Conservation (phyloP, 2,329 filamentous ascomycete species). For the Fusarium compactum region DNA sequence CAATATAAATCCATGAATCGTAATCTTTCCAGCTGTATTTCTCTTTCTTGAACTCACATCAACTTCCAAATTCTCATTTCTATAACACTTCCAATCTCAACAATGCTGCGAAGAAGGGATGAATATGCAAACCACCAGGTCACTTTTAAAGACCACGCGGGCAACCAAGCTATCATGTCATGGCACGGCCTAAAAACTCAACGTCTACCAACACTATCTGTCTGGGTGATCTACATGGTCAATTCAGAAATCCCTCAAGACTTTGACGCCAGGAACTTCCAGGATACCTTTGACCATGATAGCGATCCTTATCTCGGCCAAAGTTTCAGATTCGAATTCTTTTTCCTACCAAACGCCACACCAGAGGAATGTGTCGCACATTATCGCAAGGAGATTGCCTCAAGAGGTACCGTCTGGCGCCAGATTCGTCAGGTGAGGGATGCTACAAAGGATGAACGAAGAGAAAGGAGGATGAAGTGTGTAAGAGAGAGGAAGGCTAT, state of each 20-base stretch:
- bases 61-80: not conserved
- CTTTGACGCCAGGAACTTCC: not conserved
- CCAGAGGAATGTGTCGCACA: not conserved
- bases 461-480: not conserved
- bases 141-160: not conserved
- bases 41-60: not conserved
- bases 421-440: not conserved
- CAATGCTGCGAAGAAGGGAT: not conserved
- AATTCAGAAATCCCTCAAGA: not conserved
- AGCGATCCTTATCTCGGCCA: not conserved
- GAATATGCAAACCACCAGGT: not conserved
- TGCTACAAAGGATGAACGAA: not conserved
- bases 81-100: not conserved
- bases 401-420: not conserved
- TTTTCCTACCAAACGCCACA: not conserved
- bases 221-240: not conserved
- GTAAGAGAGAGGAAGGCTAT: not conserved
- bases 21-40: no score
- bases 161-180: not conserved
- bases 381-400: not conserved
- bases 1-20: not conserved
- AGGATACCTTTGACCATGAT: not conserved
- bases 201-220: not conserved
- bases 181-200: not conserved
- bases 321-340: not conserved